Percentiles rank a stretch among this genome's conserved stretches.
Conservation (phyloP, 169 alveolate genomes). For the Besnoitia besnoiti region DNA sequence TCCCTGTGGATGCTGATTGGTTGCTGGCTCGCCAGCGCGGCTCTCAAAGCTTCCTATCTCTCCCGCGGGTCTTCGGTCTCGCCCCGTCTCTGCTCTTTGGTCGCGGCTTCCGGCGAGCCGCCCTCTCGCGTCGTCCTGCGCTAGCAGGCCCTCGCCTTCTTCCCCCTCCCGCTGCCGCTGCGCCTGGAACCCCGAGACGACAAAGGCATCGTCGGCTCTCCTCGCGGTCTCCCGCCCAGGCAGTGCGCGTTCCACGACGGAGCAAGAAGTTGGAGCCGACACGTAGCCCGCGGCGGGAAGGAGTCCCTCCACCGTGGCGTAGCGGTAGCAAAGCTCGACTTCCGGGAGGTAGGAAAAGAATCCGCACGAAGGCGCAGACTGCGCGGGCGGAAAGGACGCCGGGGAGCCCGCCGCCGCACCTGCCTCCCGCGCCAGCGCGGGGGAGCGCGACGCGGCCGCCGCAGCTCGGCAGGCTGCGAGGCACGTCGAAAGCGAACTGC, state of each 20-base stretch:
- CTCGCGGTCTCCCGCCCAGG: not conserved
- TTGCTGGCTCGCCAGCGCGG: not conserved
- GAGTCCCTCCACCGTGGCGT: conserved; percentile 28
- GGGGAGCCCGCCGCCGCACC: not conserved
- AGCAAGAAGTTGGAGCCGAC: conserved; percentile 22
- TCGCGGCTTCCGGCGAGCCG: too few species aligned
- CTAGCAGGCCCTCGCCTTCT: too few species aligned
- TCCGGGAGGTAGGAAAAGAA: not conserved
- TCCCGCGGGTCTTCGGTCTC: not conserved
- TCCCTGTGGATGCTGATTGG: too few species aligned
- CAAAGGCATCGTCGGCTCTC: not conserved
- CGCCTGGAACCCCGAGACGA: not conserved
- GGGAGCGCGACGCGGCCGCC: not conserved
- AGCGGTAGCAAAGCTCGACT: conserved; percentile 33
- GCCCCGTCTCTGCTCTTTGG: not conserved
- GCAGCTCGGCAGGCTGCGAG: conserved; percentile 33
- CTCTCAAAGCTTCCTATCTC: not conserved
- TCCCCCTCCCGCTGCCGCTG: too few species aligned
- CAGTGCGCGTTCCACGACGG: not conserved
- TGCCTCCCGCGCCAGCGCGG: not conserved
- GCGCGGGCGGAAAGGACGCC: not conserved
- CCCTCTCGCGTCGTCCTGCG: too few species aligned
- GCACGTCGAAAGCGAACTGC: conserved; percentile 23
- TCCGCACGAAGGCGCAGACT: conserved; percentile 6
- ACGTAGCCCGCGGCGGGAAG: conserved; percentile 24